Conservation (phyloP, 2,329 filamentous ascomycete genomes). For the Aspergillus clavatus region DNA sequence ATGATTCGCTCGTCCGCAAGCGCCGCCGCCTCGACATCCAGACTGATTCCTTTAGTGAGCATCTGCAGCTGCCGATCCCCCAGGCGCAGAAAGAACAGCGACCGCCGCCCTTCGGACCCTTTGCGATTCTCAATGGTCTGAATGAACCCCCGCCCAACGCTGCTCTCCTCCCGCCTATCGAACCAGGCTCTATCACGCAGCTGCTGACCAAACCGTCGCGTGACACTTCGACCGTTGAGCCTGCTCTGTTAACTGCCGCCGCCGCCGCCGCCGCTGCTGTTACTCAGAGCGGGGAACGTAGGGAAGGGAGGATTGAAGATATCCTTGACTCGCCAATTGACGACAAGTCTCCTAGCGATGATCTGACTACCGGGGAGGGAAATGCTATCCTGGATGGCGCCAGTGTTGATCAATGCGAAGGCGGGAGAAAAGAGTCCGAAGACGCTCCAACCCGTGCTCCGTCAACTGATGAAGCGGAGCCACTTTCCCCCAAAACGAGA, state of each 20-base stretch:
- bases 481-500: slow-evolving; percentile 30
- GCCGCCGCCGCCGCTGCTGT: slow-evolving; percentile 14
- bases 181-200: slow-evolving; percentile 42
- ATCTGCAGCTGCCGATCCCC: slow-evolving; percentile 46
- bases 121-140: slow-evolving; percentile 53
- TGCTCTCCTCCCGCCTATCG: slow-evolving; percentile 57
- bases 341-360: slow-evolving; percentile 15
- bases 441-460: slow-evolving; percentile 1
- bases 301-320: slow-evolving; percentile 34
- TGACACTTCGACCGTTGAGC: slow-evolving; percentile 21
- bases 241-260: slow-evolving; percentile 15
- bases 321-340: slow-evolving; percentile 28
- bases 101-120: slow-evolving; percentile 41
- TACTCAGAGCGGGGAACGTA: slow-evolving; percentile 24
- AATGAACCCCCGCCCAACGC: slow-evolving; percentile 61
- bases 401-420: slow-evolving; percentile 1
- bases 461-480: slow-evolving; percentile 15
- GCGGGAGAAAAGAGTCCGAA: slow-evolving; percentile 8
- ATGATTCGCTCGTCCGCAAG: slow-evolving; percentile 37
- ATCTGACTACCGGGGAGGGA: slow-evolving; percentile 11
- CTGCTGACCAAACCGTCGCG: slow-evolving; percentile 34
- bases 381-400: slow-evolving; percentile 7
- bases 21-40: slow-evolving; percentile 41
- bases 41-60: slow-evolving; percentile 39
- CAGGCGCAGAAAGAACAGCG: slow-evolving; percentile 44